phyloP scores from a whole-genome alignment of 202 grass and related monocot species.

The Brachypodium distachyon region DNA sequence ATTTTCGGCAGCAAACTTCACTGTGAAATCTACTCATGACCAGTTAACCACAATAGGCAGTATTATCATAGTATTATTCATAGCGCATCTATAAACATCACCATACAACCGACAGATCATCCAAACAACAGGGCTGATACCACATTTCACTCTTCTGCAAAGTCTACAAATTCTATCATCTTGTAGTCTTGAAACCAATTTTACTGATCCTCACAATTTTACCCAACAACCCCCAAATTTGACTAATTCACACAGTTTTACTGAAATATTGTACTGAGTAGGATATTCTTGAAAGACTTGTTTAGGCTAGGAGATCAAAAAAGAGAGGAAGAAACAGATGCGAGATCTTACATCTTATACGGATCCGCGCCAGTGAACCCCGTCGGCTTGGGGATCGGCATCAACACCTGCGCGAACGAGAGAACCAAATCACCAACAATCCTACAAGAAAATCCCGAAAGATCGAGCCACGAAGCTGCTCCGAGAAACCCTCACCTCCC shows the following conservation, averaged over 20 bases:
- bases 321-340: too few relatives aligned
- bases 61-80: background rate
- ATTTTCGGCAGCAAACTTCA: background rate
- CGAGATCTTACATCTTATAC: constrained; percentile 57
- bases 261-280: background rate
- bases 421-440: background rate
- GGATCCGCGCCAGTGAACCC: constrained; percentile 91
- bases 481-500: constrained; percentile 56
- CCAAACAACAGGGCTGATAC: background rate
- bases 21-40: background rate
- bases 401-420: constrained; percentile 60
- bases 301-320: background rate
- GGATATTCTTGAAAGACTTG: background rate
- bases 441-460: background rate
- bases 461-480: background rate
- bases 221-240: background rate
- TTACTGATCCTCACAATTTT: background rate
- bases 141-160: background rate
- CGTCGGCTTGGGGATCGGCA: constrained; percentile 83
- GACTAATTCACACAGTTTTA: background rate
- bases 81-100: background rate
- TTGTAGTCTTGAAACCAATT: background rate
- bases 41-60: background rate
- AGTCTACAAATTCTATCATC: background rate
- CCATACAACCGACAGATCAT: background rate